A percentile compares a stretch with the other conserved stretches of the same genome.
Conservation (phyloP, 495 filamentous ascomycete genomes). For the Hyphodiscus hymeniophilus region DNA sequence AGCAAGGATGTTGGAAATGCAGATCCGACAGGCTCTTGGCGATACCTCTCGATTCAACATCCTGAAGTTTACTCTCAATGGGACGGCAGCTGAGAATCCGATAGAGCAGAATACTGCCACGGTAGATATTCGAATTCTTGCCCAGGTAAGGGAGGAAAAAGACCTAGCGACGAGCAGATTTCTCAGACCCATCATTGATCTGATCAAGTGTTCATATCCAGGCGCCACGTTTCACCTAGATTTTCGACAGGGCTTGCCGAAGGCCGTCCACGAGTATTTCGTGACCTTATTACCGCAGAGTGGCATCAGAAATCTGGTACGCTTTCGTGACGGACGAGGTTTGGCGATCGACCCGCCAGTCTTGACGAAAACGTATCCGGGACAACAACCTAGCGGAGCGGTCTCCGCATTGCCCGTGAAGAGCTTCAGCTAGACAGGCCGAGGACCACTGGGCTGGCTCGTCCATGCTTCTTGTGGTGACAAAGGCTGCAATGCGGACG, state of each 20-base stretch:
- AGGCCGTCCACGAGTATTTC: slow-evolving; percentile 28
- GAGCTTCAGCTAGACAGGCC: slow-evolving; percentile 19
- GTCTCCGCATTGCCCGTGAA: neutral
- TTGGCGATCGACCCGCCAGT: slow-evolving; percentile 23
- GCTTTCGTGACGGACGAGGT: slow-evolving; percentile 20
- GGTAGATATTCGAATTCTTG: slow-evolving; percentile 30
- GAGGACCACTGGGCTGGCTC: slow-evolving; percentile 25
- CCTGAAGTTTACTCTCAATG: slow-evolving; percentile 28
- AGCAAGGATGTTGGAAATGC: slow-evolving; percentile 9
- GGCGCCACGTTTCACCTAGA: slow-evolving; percentile 32
- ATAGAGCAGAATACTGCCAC: slow-evolving; percentile 27
- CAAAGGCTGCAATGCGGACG: slow-evolving; percentile 45
- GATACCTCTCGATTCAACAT: slow-evolving; percentile 5
- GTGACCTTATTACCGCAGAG: slow-evolving; percentile 28
- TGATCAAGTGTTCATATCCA: slow-evolving; percentile 30
- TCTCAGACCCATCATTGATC: slow-evolving; percentile 30
- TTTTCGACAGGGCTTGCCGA: slow-evolving; percentile 24
- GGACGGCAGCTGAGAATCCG: slow-evolving; percentile 22
- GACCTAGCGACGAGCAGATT: slow-evolving; percentile 25
- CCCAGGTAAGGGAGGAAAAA: slow-evolving; percentile 30
- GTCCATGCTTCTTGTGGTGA: slow-evolving; percentile 41
- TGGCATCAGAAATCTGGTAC: slow-evolving; percentile 24
- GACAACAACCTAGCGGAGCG: slow-evolving; percentile 8
- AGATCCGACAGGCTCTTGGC: slow-evolving; percentile 11
- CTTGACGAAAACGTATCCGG: slow-evolving; percentile 16